Evolutionary conservation across 129 eudicot genomes (phyloP).

Genomic region (sunflower (Helianthus annuus)): DNA sequence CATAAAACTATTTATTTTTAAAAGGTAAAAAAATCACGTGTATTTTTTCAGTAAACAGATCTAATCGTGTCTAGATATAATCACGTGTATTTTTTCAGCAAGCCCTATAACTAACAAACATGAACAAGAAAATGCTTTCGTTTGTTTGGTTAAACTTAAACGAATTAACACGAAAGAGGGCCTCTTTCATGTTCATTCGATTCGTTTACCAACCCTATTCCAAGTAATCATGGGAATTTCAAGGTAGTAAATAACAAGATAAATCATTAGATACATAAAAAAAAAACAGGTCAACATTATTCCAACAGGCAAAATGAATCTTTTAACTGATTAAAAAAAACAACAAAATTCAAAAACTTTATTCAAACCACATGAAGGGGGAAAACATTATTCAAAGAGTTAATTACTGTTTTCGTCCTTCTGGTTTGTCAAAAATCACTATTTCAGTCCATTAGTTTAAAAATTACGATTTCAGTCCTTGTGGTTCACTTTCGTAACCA

Average conservation of each 20-base stretch:
- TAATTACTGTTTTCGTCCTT: too few species aligned
- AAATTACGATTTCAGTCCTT: too few species aligned
- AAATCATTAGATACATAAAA: not conserved
- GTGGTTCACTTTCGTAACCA: too few species aligned
- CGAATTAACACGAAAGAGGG: not conserved
- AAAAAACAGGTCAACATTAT: slow-evolving; percentile 8
- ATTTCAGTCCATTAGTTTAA: too few species aligned
- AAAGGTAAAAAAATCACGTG: too few species aligned
- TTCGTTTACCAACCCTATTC: not conserved
- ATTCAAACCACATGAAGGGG: slow-evolving; percentile 12
- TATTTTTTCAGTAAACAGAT: too few species aligned
- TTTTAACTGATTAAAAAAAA: not conserved
- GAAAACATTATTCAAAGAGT: not conserved
- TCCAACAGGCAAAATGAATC: slow-evolving; percentile 9
- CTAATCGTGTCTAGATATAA: too few species aligned
- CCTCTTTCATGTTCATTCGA: not conserved
- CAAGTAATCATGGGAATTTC: not conserved
- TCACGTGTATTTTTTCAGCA: too few species aligned
- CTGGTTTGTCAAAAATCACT: too few species aligned
- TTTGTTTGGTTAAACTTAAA: not conserved
- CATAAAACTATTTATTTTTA: too few species aligned
- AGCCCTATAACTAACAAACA: not conserved
- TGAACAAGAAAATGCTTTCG: not conserved
- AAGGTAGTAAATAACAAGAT: not conserved
- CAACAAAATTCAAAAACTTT: not conserved